Conservation (phyloP, 179 eudicot species). For the Nepenthes alata region DNA sequence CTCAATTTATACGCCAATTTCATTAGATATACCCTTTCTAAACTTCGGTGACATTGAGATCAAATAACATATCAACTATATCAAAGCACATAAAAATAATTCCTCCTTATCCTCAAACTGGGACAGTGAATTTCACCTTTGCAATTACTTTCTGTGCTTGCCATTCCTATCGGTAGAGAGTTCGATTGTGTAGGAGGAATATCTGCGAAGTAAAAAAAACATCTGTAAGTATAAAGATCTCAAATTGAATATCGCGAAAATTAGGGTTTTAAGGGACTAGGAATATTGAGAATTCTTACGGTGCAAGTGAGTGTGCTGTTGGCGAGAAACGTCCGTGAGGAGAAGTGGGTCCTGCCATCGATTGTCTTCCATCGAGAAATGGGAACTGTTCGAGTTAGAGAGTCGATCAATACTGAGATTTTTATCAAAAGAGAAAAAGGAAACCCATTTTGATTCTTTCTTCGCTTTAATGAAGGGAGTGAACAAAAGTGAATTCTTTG, state of each 20-base stretch:
- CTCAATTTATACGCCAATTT: too few relatives aligned
- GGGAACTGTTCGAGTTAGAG: neutral
- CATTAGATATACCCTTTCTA: too few relatives aligned
- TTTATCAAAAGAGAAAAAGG: conserved; percentile 8
- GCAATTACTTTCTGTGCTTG: conserved; percentile 15
- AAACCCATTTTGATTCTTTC: too few relatives aligned
- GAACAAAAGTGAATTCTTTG: too few relatives aligned
- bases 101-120: too few relatives aligned
- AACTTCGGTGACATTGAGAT: too few relatives aligned
- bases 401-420: neutral
- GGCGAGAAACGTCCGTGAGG: conserved; percentile 57
- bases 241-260: neutral
- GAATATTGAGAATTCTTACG: neutral
- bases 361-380: conserved; percentile 38
- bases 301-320: conserved; percentile 14
- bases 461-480: too few relatives aligned
- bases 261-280: neutral
- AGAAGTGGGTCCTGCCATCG: conserved; percentile 78
- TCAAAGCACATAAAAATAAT: too few relatives aligned
- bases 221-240: neutral
- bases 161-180: conserved; percentile 22
- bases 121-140: too few relatives aligned
- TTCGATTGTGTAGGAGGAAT: conserved; percentile 10
- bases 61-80: too few relatives aligned
- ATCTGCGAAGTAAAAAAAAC: conserved; percentile 6